Percentiles rank a stretch among this genome's conserved stretches.
phyloP scores from a whole-genome alignment of 148 eudicot species.

The Nepenthes gracilis region DNA sequence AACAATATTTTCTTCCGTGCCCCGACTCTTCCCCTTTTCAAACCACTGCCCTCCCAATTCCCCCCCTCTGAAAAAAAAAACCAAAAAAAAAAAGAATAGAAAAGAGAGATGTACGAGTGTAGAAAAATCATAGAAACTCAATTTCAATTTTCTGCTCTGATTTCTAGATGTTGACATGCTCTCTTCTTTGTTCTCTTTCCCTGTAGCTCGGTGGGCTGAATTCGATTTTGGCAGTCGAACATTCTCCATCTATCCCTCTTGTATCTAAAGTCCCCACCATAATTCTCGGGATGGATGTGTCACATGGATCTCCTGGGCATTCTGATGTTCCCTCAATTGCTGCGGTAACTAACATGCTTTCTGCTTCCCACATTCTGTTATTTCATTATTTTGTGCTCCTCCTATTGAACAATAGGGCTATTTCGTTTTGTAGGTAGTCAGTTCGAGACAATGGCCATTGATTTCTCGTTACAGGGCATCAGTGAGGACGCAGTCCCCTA shows the following conservation, averaged over 20 bases:
- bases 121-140: no score
- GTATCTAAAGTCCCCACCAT: conserved; percentile 62
- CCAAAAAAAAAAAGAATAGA: not conserved
- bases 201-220: conserved; percentile 74
- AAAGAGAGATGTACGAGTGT: no score
- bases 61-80: no score
- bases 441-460: conserved; percentile 69
- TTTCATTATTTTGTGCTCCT: no score
- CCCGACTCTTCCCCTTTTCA: no score
- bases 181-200: not conserved
- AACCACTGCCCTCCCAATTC: no score
- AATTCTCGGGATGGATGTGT: conserved; percentile 72
- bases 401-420: not conserved
- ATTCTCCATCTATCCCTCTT: conserved; percentile 45
- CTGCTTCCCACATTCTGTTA: not conserved
- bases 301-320: conserved; percentile 72
- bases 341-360: conserved; percentile 28
- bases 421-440: conserved; percentile 37
- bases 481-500: conserved; percentile 62
- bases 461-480: conserved; percentile 68
- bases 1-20: no score
- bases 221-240: conserved; percentile 46
- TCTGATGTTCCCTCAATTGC: conserved; percentile 82
- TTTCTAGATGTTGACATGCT: not conserved
- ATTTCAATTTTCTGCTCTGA: no score